Evolutionary conservation across 306 rosid species (phyloP).

Genomic region (Vigna hirtella): DNA sequence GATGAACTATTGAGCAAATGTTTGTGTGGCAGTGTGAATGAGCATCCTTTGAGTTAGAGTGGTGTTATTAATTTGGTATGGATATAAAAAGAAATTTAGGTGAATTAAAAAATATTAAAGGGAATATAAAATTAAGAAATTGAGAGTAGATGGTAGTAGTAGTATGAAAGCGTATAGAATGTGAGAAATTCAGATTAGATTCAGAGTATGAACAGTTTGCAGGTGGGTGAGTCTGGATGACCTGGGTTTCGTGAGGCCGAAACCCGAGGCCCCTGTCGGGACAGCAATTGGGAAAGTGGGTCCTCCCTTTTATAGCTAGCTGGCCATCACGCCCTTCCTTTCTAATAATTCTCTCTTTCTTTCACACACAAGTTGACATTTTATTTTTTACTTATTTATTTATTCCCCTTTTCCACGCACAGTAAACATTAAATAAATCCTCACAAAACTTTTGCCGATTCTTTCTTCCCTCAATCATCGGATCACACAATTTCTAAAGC

Average conservation of each 20-base stretch:
- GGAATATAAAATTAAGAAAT: too few species aligned
- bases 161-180: not conserved
- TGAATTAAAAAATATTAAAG: too few species aligned
- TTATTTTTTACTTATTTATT: not conserved
- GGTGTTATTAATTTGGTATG: too few species aligned
- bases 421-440: too few species aligned
- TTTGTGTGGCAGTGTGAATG: too few species aligned
- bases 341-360: conserved; percentile 35
- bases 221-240: not conserved
- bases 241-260: conserved; percentile 40
- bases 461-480: conserved; percentile 40
- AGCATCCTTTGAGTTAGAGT: too few species aligned
- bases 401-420: not conserved
- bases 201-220: conserved; percentile 8
- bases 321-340: conserved; percentile 44
- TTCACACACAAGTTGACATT: conserved; percentile 42
- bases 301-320: conserved; percentile 20
- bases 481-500: conserved; percentile 48
- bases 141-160: too few species aligned
- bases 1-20: too few species aligned
- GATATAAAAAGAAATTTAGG: too few species aligned
- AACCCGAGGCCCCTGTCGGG: conserved; percentile 47
- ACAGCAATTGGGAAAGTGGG: conserved; percentile 32
- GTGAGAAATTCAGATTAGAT: not conserved
- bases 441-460: conserved; percentile 28